phyloP scores from a whole-genome alignment of 225 moss, liverwort and hornwort genomes.

The Straminergon stramineum region DNA sequence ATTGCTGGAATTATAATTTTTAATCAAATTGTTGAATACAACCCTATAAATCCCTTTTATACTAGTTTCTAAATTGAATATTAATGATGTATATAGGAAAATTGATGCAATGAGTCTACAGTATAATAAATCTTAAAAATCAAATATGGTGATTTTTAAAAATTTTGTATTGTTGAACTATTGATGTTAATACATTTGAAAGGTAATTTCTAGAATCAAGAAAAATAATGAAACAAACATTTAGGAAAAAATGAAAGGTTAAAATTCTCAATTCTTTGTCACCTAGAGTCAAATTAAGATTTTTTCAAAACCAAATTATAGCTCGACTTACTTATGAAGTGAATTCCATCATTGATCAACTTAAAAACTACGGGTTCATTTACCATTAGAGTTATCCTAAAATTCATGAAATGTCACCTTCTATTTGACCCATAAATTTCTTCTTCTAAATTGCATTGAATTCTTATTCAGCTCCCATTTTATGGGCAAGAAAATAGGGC shows the following conservation, averaged over 20 bases:
- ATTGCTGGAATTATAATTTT: background rate
- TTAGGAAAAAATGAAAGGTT: background rate
- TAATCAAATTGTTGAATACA: background rate
- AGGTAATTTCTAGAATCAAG: background rate
- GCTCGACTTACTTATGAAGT: background rate
- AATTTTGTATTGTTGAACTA: background rate
- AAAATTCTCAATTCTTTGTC: background rate
- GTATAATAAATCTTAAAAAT: background rate
- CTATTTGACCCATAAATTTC: background rate
- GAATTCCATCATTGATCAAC: background rate
- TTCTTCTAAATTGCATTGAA: background rate
- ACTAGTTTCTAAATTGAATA: background rate
- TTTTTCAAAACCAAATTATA: background rate
- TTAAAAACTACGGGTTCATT: background rate
- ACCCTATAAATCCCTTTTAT: background rate
- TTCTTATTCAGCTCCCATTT: background rate
- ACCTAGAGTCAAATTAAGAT: background rate
- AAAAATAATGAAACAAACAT: background rate
- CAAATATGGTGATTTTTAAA: background rate
- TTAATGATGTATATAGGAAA: background rate
- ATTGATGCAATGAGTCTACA: background rate
- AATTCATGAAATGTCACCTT: background rate
- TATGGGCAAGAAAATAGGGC: rapidly evolving
- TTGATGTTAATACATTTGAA: background rate
- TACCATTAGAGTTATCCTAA: too few species aligned